Conservation (phyloP, 1,139 yeast species). For the Debaryomyces sp. region DNA sequence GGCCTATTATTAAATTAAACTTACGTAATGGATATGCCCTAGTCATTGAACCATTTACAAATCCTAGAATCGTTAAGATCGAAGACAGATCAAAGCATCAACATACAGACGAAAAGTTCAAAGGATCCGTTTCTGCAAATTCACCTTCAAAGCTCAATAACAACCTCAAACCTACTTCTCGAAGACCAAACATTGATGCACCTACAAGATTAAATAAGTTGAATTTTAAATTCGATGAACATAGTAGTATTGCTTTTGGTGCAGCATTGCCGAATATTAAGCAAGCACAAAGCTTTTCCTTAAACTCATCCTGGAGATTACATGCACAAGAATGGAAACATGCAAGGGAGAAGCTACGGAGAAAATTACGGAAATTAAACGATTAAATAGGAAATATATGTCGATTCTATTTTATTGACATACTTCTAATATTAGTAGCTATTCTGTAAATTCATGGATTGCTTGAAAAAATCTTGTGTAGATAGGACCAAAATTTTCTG, state of each 20-base stretch:
- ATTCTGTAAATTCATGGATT: slow-evolving; percentile 14
- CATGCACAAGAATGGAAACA: slow-evolving; percentile 10
- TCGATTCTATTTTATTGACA: background rate
- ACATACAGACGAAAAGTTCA: background rate
- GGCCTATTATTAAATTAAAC: slow-evolving; percentile 29
- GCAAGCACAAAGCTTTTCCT: slow-evolving; percentile 4
- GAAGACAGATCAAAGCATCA: background rate
- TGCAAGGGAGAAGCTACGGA: slow-evolving; percentile 9
- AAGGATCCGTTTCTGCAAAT: background rate
- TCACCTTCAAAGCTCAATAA: background rate
- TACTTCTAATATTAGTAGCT: background rate
- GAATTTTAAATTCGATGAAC: slow-evolving; percentile 6
- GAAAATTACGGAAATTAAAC: slow-evolving; percentile 2
- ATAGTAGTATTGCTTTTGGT: slow-evolving; percentile 13
- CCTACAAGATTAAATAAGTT: background rate
- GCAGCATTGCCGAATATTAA: slow-evolving; percentile 6
- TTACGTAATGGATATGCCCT: slow-evolving; percentile 33
- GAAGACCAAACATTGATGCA: background rate
- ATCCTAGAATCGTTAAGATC: slow-evolving; percentile 25
- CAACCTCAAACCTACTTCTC: background rate
- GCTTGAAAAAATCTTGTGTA: slow-evolving; percentile 15
- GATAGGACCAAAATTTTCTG: slow-evolving; percentile 13
- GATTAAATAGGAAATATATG: background rate
- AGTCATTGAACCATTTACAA: slow-evolving; percentile 32
- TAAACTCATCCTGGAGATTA: slow-evolving; percentile 10